Evolutionary conservation across 441 rosid genomes (phyloP).

Genomic region (Erodium trifolium): DNA sequence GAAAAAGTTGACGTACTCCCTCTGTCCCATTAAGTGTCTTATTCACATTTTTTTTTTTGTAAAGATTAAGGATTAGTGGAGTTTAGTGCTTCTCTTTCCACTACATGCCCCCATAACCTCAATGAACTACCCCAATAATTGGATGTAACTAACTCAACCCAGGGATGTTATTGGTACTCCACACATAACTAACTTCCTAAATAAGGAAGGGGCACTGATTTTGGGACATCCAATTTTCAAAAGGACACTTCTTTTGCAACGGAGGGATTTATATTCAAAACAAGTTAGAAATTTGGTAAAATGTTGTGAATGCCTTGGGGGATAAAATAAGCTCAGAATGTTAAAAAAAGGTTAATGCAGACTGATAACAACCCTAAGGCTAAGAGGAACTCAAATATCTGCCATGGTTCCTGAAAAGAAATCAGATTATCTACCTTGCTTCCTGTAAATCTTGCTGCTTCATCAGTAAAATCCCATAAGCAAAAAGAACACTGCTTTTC

Average conservation of each 20-base stretch:
- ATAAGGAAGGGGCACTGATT: too few species aligned
- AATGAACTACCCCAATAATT: neutral
- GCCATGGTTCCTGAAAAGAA: conserved; percentile 8
- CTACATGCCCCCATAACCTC: neutral
- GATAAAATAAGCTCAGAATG: too few species aligned
- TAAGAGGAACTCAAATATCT: neutral
- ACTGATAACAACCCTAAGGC: neutral
- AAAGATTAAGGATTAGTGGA: neutral
- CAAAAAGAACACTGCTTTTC: conserved; percentile 83
- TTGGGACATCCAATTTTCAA: too few species aligned
- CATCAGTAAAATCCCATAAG: conserved; percentile 86
- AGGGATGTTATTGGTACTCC: neutral
- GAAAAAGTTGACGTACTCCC: too few species aligned
- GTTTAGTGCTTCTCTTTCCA: neutral
- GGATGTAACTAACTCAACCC: neutral
- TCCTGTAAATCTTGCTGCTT: conserved; percentile 87
- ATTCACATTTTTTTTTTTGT: too few species aligned
- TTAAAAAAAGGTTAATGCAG: neutral
- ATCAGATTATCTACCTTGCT: conserved; percentile 51
- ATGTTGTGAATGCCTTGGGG: too few species aligned
- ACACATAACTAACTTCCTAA: too few species aligned
- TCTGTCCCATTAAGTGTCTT: too few species aligned
- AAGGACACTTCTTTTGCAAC: too few species aligned
- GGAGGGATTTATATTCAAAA: too few species aligned
- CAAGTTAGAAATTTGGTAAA: too few species aligned